Evolutionary conservation across 2,329 filamentous ascomycete species (phyloP).

Genomic region (Uncinocarpus reesii): DNA sequence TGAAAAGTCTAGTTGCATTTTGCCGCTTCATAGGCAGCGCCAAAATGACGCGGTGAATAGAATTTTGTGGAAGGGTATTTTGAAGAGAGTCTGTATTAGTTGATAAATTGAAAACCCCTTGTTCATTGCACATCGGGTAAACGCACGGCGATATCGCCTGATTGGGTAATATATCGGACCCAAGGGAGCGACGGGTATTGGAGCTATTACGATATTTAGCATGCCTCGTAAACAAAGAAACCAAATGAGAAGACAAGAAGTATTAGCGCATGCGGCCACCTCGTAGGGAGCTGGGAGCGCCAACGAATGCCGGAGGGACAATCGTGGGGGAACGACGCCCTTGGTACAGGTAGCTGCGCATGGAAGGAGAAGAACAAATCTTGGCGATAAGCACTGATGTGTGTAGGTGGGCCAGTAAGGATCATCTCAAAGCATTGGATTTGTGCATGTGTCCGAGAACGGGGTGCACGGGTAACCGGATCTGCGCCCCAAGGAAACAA

Average conservation of each 20-base stretch:
- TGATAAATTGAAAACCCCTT: background rate
- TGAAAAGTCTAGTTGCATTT: background rate
- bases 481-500: background rate
- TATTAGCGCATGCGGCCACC: background rate
- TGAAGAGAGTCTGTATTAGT: background rate
- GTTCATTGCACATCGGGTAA: slow-evolving; percentile 75
- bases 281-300: background rate
- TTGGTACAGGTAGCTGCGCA: background rate
- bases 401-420: slow-evolving; percentile 5
- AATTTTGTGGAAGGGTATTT: background rate
- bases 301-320: background rate
- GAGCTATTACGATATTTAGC: no score
- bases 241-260: background rate
- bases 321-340: background rate
- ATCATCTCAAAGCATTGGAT: background rate
- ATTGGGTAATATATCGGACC: slow-evolving; percentile 98
- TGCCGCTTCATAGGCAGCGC: background rate
- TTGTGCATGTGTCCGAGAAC: slow-evolving; percentile 12
- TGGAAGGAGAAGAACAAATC: background rate
- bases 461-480: background rate
- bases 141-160: slow-evolving; percentile 87
- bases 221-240: no score
- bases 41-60: background rate
- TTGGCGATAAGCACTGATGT: slow-evolving; percentile 7
- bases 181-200: slow-evolving; percentile 97